Conservation (phyloP, 164 flowering plant genomes). For the Liriodendron chinense region DNA sequence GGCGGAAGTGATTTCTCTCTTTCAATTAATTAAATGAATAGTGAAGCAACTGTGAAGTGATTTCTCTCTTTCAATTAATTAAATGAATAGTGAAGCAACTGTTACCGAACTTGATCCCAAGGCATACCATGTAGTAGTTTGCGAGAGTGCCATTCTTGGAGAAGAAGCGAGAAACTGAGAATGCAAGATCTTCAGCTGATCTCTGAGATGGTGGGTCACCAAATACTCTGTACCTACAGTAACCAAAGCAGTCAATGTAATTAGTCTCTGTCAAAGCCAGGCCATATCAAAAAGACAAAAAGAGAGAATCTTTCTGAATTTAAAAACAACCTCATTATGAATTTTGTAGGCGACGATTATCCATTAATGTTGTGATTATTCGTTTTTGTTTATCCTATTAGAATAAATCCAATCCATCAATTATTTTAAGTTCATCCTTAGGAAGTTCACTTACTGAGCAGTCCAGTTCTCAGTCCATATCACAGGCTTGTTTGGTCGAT, state of each 20-base stretch:
- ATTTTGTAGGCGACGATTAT: too few relatives aligned
- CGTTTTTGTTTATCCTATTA: too few relatives aligned
- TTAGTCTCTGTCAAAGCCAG: too few relatives aligned
- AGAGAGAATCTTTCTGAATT: too few relatives aligned
- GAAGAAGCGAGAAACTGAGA: conserved; percentile 74
- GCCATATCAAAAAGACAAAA: too few relatives aligned
- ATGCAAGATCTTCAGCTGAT: conserved; percentile 89
- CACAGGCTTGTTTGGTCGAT: conserved; percentile 66
- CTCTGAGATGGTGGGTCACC: conserved; percentile 93
- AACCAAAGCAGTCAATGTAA: neutral
- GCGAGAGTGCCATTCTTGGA: conserved; percentile 69
- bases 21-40: too few relatives aligned
- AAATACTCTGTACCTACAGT: conserved; percentile 68
- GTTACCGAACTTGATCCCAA: neutral
- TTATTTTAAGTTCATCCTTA: neutral
- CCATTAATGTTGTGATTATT: too few relatives aligned
- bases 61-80: neutral
- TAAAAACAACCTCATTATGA: too few relatives aligned
- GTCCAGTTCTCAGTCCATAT: conserved; percentile 99
- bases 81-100: neutral
- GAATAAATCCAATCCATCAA: too few relatives aligned
- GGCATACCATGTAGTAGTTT: conserved; percentile 83
- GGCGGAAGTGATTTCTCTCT: too few relatives aligned
- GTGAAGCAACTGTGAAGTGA: neutral
- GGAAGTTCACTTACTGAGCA: conserved; percentile 57